Evolutionary conservation across 768 basidiomycete genomes (phyloP).

Genomic region (Tulasnella sp.): DNA sequence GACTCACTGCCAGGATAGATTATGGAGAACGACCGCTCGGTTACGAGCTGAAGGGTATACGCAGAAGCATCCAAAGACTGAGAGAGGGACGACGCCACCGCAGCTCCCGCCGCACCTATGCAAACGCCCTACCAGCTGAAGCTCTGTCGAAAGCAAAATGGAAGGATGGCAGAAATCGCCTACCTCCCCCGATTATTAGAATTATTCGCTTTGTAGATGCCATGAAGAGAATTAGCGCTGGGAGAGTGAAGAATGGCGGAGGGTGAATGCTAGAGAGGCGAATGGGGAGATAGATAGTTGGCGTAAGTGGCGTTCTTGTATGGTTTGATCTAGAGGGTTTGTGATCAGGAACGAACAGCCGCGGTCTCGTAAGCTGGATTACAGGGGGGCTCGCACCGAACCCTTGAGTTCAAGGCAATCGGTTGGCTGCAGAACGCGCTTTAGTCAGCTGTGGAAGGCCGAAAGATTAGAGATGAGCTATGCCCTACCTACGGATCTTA

Average conservation of each 20-base stretch:
- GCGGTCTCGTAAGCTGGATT: no score
- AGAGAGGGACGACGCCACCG: conserved; percentile 39
- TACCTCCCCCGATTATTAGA: conserved; percentile 49
- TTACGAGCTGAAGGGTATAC: conserved; percentile 46
- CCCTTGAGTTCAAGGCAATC: no score
- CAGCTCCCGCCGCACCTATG: conserved; percentile 29
- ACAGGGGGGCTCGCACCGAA: no score
- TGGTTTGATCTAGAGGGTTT: no score
- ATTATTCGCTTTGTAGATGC: conserved; percentile 24
- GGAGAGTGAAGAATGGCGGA: neutral
- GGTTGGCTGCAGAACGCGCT: no score
- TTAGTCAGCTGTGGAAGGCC: no score
- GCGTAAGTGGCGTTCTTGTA: no score
- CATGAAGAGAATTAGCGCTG: neutral
- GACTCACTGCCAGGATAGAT: conserved; percentile 33
- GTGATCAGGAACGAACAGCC: no score
- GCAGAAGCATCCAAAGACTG: conserved; percentile 37
- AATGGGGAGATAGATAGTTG: neutral
- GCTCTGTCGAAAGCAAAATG: neutral
- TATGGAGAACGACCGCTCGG: conserved; percentile 38
- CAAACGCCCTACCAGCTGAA: neutral
- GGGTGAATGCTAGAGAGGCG: neutral
- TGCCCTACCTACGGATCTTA: no score
- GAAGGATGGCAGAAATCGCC: neutral
- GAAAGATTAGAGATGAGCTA: no score